These are phyloP conservation scores for Dacryopinax primogenitus DNA, from an alignment of 768 basidiomycete species.

Conservation along the genomic window DNA sequence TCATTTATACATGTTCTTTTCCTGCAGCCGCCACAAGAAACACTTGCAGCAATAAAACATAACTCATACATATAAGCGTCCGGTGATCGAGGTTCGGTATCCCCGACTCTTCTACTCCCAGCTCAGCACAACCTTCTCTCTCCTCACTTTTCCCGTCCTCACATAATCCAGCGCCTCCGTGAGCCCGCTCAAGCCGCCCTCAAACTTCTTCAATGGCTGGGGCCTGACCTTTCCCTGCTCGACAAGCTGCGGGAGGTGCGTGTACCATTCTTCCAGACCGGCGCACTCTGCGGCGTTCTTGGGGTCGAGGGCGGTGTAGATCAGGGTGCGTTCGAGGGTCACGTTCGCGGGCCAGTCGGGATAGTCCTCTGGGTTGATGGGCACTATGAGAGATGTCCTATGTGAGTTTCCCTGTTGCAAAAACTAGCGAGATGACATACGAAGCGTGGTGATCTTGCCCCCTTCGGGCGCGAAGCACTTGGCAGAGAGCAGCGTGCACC, in stretches of 20 bases:
- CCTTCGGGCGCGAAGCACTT: neutral
- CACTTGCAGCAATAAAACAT: neutral
- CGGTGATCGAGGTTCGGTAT: no score
- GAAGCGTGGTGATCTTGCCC: neutral
- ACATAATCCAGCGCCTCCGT: conserved; percentile 4
- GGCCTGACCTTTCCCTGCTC: neutral
- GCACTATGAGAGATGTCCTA: neutral
- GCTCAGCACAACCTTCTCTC: conserved; percentile 2
- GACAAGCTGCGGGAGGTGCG: neutral
- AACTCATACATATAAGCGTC: neutral
- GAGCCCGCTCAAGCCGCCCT: neutral
- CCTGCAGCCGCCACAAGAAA: no score
- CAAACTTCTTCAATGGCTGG: conserved; percentile 1
- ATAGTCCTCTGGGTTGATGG: neutral
- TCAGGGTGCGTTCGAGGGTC: neutral
- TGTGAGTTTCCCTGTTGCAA: neutral
- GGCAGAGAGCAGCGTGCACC: neutral
- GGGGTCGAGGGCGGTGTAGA: neutral
- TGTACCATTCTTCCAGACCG: neutral
- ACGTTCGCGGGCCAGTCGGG: neutral
- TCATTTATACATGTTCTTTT: no score
- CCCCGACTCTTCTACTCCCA: neutral
- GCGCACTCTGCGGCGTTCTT: neutral
- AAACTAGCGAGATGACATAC: neutral
- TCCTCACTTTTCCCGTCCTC: neutral